Evolutionary conservation across 805 yeast genomes (phyloP).

Genomic region (Candida sanyiensis): DNA sequence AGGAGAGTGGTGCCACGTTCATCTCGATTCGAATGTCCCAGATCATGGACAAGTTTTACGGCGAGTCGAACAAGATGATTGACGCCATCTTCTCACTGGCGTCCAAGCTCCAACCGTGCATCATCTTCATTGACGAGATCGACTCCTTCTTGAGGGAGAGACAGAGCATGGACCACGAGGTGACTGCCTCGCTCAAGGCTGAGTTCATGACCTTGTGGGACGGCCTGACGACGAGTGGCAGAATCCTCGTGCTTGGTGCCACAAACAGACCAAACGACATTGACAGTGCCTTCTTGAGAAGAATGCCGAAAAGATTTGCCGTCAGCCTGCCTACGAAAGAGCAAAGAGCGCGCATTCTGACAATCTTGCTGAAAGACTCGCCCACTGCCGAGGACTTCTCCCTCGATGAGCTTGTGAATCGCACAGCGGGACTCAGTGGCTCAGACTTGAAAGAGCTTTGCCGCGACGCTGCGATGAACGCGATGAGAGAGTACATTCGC

Average conservation of each 20-base stretch:
- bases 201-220: slow-evolving; percentile 99
- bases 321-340: slow-evolving; percentile 62
- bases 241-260: slow-evolving; percentile 87
- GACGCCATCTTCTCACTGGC: slow-evolving; percentile 92
- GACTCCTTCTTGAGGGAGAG: slow-evolving; percentile 91
- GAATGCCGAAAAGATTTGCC: slow-evolving; percentile 87
- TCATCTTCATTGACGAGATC: slow-evolving; percentile 91
- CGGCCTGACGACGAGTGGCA: slow-evolving; percentile 72
- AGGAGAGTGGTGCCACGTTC: slow-evolving; percentile 89
- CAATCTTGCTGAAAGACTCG: slow-evolving; percentile 63
- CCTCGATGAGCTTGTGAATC: slow-evolving; percentile 48
- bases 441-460: slow-evolving; percentile 88
- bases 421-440: slow-evolving; percentile 78
- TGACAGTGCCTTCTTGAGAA: slow-evolving; percentile 85
- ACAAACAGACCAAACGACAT: slow-evolving; percentile 90
- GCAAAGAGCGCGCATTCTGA: slow-evolving; percentile 67
- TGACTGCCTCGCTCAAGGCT: slow-evolving; percentile 90
- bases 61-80: slow-evolving; percentile 89
- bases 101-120: slow-evolving; percentile 85
- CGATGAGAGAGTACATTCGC: slow-evolving; percentile 80
- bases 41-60: slow-evolving; percentile 96
- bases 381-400: slow-evolving; percentile 55
- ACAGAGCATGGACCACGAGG: slow-evolving; percentile 81
- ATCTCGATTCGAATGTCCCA: slow-evolving; percentile 89
- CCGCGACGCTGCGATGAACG: slow-evolving; percentile 86